Conservation (phyloP, 768 basidiomycete species). For the Termitomyces sp. region DNA sequence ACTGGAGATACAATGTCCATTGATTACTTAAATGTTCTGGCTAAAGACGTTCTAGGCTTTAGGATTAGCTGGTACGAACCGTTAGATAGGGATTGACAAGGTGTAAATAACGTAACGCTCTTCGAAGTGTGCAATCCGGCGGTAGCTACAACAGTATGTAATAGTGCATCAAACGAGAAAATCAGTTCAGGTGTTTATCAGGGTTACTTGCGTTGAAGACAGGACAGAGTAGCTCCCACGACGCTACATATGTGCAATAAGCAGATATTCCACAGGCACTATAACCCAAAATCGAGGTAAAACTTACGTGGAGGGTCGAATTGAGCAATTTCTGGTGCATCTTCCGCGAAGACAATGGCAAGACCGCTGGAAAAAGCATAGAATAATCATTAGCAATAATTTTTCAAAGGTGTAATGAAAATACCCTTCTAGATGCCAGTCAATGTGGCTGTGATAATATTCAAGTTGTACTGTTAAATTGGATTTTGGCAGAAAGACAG, state of each 20-base stretch:
- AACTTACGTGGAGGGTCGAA: neutral
- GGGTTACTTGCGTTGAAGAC: constrained; percentile 11
- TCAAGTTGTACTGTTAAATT: no score
- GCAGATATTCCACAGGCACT: neutral
- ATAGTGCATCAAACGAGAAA: no score
- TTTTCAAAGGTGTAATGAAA: neutral
- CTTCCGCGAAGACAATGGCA: constrained; percentile 36
- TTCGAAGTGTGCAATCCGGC: no score
- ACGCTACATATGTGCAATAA: constrained; percentile 8
- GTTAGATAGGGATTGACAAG: no score
- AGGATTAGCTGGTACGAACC: no score
- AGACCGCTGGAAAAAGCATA: constrained; percentile 22
- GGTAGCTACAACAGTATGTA: no score
- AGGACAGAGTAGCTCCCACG: constrained; percentile 33
- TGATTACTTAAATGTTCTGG: no score
- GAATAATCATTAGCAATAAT: neutral
- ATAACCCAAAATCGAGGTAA: neutral
- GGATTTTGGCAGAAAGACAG: no score
- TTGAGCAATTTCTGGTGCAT: constrained; percentile 9
- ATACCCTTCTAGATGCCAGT: constrained; percentile 42
- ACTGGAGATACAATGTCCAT: no score
- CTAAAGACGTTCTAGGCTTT: no score
- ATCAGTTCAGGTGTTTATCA: neutral
- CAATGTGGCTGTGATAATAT: constrained; percentile 35
- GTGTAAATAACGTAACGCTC: no score